Base-by-base conservation (phyloP, 345 rosid species). In the Orychophragmus violaceus region DNA sequence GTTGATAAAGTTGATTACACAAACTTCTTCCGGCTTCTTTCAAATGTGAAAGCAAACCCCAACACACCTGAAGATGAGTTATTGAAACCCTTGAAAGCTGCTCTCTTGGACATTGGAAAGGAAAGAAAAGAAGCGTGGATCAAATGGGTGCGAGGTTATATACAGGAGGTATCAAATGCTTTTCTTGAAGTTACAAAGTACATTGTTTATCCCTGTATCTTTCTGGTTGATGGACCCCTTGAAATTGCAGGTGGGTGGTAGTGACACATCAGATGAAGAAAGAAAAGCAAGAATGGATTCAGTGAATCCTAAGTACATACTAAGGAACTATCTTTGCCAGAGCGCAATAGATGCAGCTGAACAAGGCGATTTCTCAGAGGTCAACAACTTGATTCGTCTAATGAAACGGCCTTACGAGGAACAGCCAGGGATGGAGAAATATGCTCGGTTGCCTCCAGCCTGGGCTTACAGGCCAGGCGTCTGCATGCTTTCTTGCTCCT, bases 401-500 rank as follows among this genome's bases (percentile, higher is more conserved):
- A 82, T 94, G 82, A 83, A 91, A 61, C 79, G 77, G 17, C 97
- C 97, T 6, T 87, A 83, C 35, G 95, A 88, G 0, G 97, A 94
- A 28, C 99, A 90, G 76, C 96, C 93, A 0, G 97, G 92, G 62
- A 94, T 94, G 99, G 95, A 90, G 76, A 94, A 90, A 64, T 94
- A 88, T 51, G 95, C 95, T 11, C 85, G 96, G 32, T 75, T 94
- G 80, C 99, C 99, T 35, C 99, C 99, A 2, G 97, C 97, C 0
- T 94, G 99, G 99, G 99, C 99, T 21, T 90, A 90, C 70, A 72
- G 99, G 41, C 97, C 99, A 11, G 99, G 97, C 8, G 97, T 94
- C 49, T 85, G 96, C 67, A 94, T 90, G 99, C 96, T 90, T 56
- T 94, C 97, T 70, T 90, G 97, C 59, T 94, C 97, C 61, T 94